Evolutionary conservation across 345 rosid genomes (phyloP).

Genomic region (Eucalyptus virginea): DNA sequence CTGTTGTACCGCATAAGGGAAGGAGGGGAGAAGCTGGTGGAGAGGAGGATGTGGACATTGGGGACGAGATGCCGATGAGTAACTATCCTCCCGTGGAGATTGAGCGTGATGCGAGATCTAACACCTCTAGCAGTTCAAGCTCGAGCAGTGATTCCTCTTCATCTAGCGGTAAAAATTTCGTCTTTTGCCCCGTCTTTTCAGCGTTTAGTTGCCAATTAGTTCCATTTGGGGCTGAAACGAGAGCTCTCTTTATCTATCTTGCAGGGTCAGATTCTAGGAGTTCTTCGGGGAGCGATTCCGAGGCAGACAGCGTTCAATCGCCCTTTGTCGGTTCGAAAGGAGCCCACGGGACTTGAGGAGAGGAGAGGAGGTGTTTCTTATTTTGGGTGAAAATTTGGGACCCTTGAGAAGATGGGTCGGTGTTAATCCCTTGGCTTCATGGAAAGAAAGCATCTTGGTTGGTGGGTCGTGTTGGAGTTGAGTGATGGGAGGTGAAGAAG

Average conservation of each 20-base stretch:
- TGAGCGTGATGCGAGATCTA: slow-evolving; percentile 18
- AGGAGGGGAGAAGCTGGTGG: slow-evolving; percentile 8
- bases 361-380: not conserved
- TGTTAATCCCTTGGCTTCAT: not conserved
- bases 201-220: not conserved
- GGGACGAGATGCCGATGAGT: slow-evolving; percentile 23
- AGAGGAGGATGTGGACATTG: slow-evolving; percentile 46
- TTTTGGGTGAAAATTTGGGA: not conserved
- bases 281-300: slow-evolving; percentile 26
- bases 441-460: not conserved
- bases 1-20: not conserved
- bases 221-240: not conserved
- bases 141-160: slow-evolving; percentile 18
- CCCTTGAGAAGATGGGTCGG: not conserved
- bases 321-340: slow-evolving; percentile 17
- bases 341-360: not conserved
- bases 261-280: slow-evolving; percentile 31
- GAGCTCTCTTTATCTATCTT: not conserved
- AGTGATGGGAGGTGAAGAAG: not conserved
- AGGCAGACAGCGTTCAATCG: slow-evolving; percentile 17
- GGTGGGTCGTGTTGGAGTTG: not conserved
- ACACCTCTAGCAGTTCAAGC: slow-evolving; percentile 14
- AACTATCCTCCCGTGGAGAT: slow-evolving; percentile 33
- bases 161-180: slow-evolving; percentile 10
- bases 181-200: not conserved